Evolutionary conservation across 1,284 basidiomycete genomes (phyloP).

Genomic region (Cutaneotrichosporon cavernicola): DNA sequence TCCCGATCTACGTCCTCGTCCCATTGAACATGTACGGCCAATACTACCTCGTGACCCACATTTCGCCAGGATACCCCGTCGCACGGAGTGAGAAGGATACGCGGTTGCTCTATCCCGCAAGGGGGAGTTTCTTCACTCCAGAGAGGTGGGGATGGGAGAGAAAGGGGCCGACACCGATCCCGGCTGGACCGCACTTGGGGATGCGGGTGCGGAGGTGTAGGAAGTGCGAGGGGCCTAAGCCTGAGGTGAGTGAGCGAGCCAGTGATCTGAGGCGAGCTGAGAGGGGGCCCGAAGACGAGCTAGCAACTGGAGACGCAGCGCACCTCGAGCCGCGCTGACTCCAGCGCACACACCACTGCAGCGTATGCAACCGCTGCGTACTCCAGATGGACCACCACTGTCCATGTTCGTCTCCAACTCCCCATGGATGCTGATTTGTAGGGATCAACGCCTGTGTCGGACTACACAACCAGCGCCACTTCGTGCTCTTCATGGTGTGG

Average conservation of each 20-base stretch:
- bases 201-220: slow-evolving; percentile 61
- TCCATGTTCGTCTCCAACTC: slow-evolving; percentile 62
- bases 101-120: slow-evolving; percentile 33
- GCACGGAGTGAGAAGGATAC: slow-evolving; percentile 29
- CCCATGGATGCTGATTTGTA: slow-evolving; percentile 39
- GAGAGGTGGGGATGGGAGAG: slow-evolving; percentile 35
- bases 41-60: slow-evolving; percentile 79
- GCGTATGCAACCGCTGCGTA: slow-evolving; percentile 86
- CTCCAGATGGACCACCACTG: slow-evolving; percentile 95
- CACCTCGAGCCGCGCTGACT: slow-evolving; percentile 3
- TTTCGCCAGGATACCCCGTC: slow-evolving; percentile 68
- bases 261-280: not conserved
- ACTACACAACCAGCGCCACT: slow-evolving; percentile 91
- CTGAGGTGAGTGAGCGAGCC: slow-evolving; percentile 64
- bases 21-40: slow-evolving; percentile 74
- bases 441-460: slow-evolving; percentile 99
- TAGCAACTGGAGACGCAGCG: too few relatives aligned
- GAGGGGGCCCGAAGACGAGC: not conserved
- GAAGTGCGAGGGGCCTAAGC: slow-evolving; percentile 69
- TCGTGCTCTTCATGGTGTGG: slow-evolving; percentile 87
- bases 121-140: slow-evolving; percentile 30
- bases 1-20: slow-evolving; percentile 69
- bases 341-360: slow-evolving; percentile 92
- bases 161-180: not conserved
- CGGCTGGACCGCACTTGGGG: slow-evolving; percentile 6